Evolutionary conservation across 345 rosid genomes (phyloP).

Genomic region (Hevea brasiliensis): DNA sequence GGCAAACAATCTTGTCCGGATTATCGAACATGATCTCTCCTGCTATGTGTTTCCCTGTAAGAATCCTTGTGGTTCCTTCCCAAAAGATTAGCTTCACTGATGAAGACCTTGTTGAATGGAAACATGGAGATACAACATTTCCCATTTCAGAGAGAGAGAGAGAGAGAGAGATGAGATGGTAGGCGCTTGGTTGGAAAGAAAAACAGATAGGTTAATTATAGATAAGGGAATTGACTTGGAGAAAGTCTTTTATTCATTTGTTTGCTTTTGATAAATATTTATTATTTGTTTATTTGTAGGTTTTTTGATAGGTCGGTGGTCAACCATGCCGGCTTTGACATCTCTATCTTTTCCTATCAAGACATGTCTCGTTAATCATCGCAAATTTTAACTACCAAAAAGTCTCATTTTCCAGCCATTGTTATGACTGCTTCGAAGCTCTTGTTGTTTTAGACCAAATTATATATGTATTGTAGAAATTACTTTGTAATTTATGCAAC

Average conservation of each 20-base stretch:
- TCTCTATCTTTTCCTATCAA: background rate
- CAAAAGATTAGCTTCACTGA: constrained; percentile 55
- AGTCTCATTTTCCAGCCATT: no score
- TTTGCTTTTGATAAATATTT: no score
- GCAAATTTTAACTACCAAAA: no score
- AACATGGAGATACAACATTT: constrained; percentile 45
- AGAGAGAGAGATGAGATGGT: no score
- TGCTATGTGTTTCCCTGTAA: constrained; percentile 62
- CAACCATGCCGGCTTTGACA: constrained; percentile 56
- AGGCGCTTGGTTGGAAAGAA: background rate
- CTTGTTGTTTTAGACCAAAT: no score
- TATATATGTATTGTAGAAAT: no score
- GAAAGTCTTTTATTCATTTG: constrained; percentile 24
- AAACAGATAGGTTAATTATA: no score
- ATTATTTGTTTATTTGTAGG: background rate
- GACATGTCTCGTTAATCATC: no score
- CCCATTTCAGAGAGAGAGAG: constrained; percentile 37
- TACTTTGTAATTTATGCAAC: no score
- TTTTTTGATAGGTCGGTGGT: constrained; percentile 47
- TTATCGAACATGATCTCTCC: constrained; percentile 92
- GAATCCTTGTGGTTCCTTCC: constrained; percentile 52
- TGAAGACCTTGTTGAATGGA: constrained; percentile 14
- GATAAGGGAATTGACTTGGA: constrained; percentile 26
- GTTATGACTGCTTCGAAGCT: no score
- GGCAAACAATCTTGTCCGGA: constrained; percentile 77